These are phyloP conservation scores for Leptographium lundbergii DNA, from an alignment of 2,329 filamentous ascomycete species.

Conservation along the genomic window DNA sequence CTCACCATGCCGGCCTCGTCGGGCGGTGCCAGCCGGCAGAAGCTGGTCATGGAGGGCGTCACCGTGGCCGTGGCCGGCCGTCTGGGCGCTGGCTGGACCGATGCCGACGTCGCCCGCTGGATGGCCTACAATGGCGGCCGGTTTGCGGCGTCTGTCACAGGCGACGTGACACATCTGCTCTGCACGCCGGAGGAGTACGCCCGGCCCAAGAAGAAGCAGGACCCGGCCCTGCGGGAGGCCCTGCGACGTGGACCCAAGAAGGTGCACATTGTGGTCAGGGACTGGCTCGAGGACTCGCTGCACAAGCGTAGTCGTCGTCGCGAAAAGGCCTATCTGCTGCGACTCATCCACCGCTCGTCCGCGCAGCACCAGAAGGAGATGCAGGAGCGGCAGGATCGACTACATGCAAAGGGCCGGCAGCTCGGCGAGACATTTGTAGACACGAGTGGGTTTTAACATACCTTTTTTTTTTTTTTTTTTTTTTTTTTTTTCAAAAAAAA, in stretches of 20 bases:
- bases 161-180: constrained; percentile 60
- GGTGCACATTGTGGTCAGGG: constrained; percentile 28
- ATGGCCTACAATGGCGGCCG: constrained; percentile 47
- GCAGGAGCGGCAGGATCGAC: constrained; percentile 21
- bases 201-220: constrained; percentile 1
- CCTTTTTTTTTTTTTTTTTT: not conserved
- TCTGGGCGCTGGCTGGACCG: constrained; percentile 33
- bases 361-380: constrained; percentile 5
- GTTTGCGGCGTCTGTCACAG: constrained; percentile 37
- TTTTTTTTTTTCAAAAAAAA: no score
- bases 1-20: not conserved
- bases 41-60: constrained; percentile 12
- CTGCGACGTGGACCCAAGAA: not conserved
- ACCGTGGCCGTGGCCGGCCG: constrained; percentile 43
- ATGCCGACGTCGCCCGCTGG: constrained; percentile 53
- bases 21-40: not conserved
- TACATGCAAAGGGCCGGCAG: constrained; percentile 18
- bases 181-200: constrained; percentile 47
- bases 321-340: constrained; percentile 29
- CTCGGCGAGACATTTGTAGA: constrained; percentile 31
- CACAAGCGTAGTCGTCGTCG: constrained; percentile 14
- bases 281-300: constrained; percentile 41
- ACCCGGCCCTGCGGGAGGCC: not conserved
- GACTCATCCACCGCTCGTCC: constrained; percentile 6
- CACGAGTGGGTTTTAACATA: constrained; percentile 26